Evolutionary conservation across 129 eudicot genomes (phyloP).

Genomic region (Cynara cardunculus): DNA sequence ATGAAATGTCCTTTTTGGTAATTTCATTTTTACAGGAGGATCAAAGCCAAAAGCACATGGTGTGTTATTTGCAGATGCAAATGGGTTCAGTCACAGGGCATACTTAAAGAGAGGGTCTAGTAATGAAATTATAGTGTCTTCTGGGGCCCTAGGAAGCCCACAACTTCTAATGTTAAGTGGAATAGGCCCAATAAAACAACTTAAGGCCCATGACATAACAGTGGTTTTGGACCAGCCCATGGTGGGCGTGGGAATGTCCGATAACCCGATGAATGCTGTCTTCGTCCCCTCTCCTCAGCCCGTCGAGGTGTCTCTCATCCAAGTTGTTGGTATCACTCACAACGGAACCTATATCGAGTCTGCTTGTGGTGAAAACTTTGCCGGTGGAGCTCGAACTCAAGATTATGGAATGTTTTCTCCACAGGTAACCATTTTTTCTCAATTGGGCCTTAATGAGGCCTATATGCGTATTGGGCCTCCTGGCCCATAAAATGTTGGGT

Average conservation of each 20-base stretch:
- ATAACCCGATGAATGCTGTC: constrained; percentile 92
- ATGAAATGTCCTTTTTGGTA: background rate
- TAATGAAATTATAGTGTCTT: constrained; percentile 69
- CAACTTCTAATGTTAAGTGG: constrained; percentile 87
- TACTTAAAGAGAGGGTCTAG: constrained; percentile 50
- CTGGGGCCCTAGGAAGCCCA: constrained; percentile 97
- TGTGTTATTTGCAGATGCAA: constrained; percentile 61
- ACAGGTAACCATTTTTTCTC: constrained; percentile 37
- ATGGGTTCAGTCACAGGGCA: constrained; percentile 57
- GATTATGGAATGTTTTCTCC: constrained; percentile 96
- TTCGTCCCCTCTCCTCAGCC: constrained; percentile 81
- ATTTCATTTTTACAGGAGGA: constrained; percentile 24
- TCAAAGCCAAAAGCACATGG: constrained; percentile 72
- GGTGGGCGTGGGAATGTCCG: constrained; percentile 90
- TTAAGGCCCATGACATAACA: constrained; percentile 60
- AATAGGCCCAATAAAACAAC: constrained; percentile 64
- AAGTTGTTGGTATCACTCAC: constrained; percentile 80
- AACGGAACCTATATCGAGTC: constrained; percentile 85
- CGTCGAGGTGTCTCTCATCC: constrained; percentile 79
- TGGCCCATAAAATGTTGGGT: background rate
- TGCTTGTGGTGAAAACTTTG: constrained; percentile 63
- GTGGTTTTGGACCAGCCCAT: constrained; percentile 60
- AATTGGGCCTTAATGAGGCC: background rate
- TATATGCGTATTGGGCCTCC: background rate
- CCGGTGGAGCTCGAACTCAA: constrained; percentile 31